Conservation (phyloP, 768 basidiomycete species). For the Cytidiella melzeri region DNA sequence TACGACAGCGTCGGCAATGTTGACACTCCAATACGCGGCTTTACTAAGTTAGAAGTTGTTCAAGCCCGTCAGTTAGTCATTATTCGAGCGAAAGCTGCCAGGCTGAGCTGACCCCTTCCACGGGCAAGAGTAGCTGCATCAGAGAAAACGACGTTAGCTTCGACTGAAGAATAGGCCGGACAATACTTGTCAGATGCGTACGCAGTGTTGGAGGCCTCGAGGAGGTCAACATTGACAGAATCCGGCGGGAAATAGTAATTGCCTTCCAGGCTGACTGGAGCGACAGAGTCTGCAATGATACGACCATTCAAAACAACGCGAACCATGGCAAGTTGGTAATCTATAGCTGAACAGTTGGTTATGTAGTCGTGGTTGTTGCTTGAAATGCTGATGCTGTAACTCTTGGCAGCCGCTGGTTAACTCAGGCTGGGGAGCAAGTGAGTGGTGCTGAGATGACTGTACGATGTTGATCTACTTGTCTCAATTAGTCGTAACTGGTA, state of each 20-base stretch:
- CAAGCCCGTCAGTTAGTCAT: not conserved
- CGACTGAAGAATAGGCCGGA: not conserved
- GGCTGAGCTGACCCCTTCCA: conserved; percentile 59
- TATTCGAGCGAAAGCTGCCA: not conserved
- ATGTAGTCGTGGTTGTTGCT: not conserved
- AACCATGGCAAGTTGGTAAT: conserved; percentile 27
- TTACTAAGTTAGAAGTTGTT: conserved; percentile 30
- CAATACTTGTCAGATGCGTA: conserved; percentile 19
- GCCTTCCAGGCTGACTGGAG: conserved; percentile 53
- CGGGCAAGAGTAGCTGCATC: conserved; percentile 43
- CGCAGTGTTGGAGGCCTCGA: conserved; percentile 50
- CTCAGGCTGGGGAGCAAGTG: no score
- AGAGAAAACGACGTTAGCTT: not conserved
- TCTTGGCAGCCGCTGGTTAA: no score
- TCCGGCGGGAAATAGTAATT: conserved; percentile 72
- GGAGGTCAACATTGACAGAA: conserved; percentile 37
- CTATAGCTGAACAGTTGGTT: not conserved
- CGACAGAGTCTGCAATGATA: conserved; percentile 51
- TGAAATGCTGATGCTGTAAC: no score
- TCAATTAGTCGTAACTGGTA: no score
- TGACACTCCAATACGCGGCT: conserved; percentile 61
- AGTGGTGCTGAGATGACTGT: no score
- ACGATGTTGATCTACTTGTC: no score
- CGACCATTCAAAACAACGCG: conserved; percentile 46
- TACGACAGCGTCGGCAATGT: conserved; percentile 40